These are phyloP conservation scores for Umbilicaria muhlenbergii DNA, from an alignment of 495 filamentous ascomycete species.

Conservation along the genomic window DNA sequence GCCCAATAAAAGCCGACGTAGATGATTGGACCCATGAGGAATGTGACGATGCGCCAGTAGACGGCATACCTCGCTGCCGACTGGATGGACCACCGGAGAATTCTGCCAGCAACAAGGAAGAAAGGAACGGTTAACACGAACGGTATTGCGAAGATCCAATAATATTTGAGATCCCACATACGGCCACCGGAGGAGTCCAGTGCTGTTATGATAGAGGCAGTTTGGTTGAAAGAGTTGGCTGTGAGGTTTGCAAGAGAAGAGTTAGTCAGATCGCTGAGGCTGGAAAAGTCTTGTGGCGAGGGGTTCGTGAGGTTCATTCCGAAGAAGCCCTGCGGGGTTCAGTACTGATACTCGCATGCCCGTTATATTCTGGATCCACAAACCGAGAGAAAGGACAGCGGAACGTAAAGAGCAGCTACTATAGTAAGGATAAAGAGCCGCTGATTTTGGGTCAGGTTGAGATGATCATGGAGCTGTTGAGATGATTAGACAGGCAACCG, in stretches of 20 bases:
- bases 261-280: not conserved
- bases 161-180: not conserved
- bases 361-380: no score
- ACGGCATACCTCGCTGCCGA: not conserved
- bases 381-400: no score
- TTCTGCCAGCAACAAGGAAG: not conserved
- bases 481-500: no score
- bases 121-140: not conserved
- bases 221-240: not conserved
- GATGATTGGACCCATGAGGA: not conserved
- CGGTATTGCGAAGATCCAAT: not conserved
- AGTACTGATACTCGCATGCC: no score
- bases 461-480: no score
- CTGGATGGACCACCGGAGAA: not conserved
- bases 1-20: not conserved
- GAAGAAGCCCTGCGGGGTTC: no score
- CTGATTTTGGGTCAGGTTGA: no score
- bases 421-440: no score
- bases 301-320: slow-evolving; percentile 12
- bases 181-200: not conserved
- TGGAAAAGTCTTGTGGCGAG: slow-evolving; percentile 1
- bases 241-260: not conserved
- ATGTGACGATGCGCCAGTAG: not conserved
- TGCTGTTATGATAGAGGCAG: not conserved
- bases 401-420: no score